Evolutionary conservation across 768 basidiomycete genomes (phyloP), one percentile per base, ranked within the genome.

Genomic region (Hericium coralloides): DNA sequence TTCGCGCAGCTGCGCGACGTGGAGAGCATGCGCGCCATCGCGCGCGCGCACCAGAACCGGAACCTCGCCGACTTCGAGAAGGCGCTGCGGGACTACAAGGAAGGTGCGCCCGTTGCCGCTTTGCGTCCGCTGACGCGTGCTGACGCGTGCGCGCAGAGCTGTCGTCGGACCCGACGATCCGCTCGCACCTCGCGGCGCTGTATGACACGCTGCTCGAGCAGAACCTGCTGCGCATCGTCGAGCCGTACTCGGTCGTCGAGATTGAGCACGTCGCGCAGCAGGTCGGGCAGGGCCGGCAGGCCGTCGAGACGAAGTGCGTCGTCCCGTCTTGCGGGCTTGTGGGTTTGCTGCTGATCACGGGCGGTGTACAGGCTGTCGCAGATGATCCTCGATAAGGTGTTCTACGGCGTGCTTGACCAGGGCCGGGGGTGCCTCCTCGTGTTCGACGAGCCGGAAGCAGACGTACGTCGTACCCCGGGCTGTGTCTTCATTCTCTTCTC

Each of bases 191-290:
- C 26, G 84, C 93, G 0, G 86, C 90, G 10, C 74, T 99, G 23
- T 99, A 98, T 71, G 97, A 99, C 68, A 98, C 93, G 2, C 78
- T 99, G 1, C 81, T 99, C 10, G 91, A 97, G 67, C 95, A 98
- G 70, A 99, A 99, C 70, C 74, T 99, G 6, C 75, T 98, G 31
- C 80, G 95, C 37, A 95, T 98, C 62, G 91, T 98, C 22, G 95
- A 99, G 73, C 95, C 95, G 1, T 99, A 95, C 70, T 90, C 87
- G 10, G 80, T 89, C 8, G 89, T 99, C 15, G 94, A 98, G 72
- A 81, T 99, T 20, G 84, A 84, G 54, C 83, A 94, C 65, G 89
- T 99, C 17, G 95, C 95, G 2, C 75, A 82, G 66, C 76, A 82
- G 60, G 95, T 98, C 5, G 88, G 89, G 1, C 94, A 95, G 66